Conservation (phyloP, 208 protist species). For the Endotrypanum monterogeii region DNA sequence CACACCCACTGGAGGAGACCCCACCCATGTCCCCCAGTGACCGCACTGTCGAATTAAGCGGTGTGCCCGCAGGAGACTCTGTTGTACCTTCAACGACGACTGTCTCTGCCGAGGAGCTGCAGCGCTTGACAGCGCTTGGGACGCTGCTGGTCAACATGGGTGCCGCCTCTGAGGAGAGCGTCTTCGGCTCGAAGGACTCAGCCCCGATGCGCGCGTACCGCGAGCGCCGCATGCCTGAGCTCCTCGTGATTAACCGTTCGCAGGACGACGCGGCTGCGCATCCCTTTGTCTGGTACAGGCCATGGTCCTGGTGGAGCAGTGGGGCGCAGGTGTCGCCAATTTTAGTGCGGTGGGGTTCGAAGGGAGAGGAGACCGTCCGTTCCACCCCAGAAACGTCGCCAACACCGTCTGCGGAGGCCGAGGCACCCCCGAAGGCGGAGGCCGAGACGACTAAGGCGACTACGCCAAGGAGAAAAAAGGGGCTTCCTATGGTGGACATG, state of each 20-base stretch:
- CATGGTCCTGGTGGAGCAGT: slow-evolving; percentile 69
- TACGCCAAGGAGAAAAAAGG: slow-evolving; percentile 33
- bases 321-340: slow-evolving; percentile 51
- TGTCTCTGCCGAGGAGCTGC: slow-evolving; percentile 30
- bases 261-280: slow-evolving; percentile 49
- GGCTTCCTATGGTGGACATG: slow-evolving; percentile 54
- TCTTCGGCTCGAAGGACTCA: slow-evolving; percentile 51
- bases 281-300: slow-evolving; percentile 63
- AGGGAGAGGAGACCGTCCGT: too few species aligned
- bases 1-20: not conserved
- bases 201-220: slow-evolving; percentile 34
- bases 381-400: not conserved
- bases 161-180: slow-evolving; percentile 41
- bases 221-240: slow-evolving; percentile 32
- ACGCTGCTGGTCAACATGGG: slow-evolving; percentile 67
- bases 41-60: slow-evolving; percentile 1
- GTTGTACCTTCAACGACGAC: not conserved
- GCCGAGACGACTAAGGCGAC: slow-evolving; percentile 8
- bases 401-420: slow-evolving; percentile 4
- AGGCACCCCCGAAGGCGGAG: slow-evolving; percentile 7
- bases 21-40: not conserved
- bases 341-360: not conserved
- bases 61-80: not conserved
- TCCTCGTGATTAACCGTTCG: slow-evolving; percentile 63
- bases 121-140: slow-evolving; percentile 58